phyloP scores from a whole-genome alignment of 2,329 filamentous ascomycete genomes.

The Penicillium freii region DNA sequence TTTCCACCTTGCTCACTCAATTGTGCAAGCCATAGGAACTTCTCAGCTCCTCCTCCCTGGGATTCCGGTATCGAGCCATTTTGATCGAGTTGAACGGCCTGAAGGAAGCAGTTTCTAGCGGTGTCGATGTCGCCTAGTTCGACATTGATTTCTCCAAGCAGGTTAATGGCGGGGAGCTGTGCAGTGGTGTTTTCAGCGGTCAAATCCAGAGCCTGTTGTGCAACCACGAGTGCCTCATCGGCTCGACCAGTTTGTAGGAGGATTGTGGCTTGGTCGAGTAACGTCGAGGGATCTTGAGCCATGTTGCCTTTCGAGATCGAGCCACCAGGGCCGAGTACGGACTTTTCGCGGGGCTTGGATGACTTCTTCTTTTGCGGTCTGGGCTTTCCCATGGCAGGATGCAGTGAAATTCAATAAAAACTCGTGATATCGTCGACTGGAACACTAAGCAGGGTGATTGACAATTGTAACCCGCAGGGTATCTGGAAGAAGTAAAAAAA shows the following conservation, averaged over 20 bases:
- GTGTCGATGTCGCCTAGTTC: slow-evolving; percentile 77
- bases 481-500: slow-evolving; percentile 15
- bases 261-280: slow-evolving; percentile 57
- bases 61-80: slow-evolving; percentile 69
- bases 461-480: slow-evolving; percentile 4
- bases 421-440: not conserved
- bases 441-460: not conserved
- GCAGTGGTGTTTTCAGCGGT: slow-evolving; percentile 35
- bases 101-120: slow-evolving; percentile 69
- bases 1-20: slow-evolving; percentile 65
- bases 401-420: slow-evolving; percentile 1
- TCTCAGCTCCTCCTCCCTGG: slow-evolving; percentile 80
- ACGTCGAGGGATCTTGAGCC: slow-evolving; percentile 53
- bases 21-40: slow-evolving; percentile 93
- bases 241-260: slow-evolving; percentile 59
- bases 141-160: slow-evolving; percentile 78
- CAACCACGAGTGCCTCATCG: slow-evolving; percentile 56
- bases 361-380: slow-evolving; percentile 49
- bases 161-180: slow-evolving; percentile 62
- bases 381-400: slow-evolving; percentile 51
- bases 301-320: slow-evolving; percentile 43
- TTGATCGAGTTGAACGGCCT: slow-evolving; percentile 72
- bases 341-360: slow-evolving; percentile 43
- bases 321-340: slow-evolving; percentile 43
- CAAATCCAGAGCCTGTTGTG: slow-evolving; percentile 52